Percentiles rank a stretch among this genome's conserved stretches.
Evolutionary conservation across 768 basidiomycete species (phyloP).

Genomic region (Leccinum obscurum): DNA sequence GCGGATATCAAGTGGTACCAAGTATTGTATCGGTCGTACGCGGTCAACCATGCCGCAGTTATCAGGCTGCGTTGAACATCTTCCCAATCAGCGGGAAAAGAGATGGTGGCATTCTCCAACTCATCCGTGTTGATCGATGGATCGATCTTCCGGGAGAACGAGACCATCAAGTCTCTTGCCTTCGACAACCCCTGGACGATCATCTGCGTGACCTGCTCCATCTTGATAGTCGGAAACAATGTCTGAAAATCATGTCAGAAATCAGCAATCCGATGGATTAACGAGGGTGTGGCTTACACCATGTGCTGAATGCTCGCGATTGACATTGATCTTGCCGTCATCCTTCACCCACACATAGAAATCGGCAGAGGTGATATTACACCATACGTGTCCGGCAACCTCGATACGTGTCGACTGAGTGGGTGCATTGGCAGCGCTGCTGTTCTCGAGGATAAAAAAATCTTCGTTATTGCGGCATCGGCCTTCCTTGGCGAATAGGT

Average conservation of each 20-base stretch:
- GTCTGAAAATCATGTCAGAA: not conserved
- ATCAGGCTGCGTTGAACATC: not conserved
- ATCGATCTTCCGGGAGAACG: not conserved
- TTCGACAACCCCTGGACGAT: not conserved
- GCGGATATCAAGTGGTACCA: constrained; percentile 1
- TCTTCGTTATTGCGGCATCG: not conserved
- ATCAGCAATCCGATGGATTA: not conserved
- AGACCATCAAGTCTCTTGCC: not conserved
- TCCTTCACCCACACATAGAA: not conserved
- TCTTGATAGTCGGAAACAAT: not conserved
- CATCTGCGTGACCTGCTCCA: not conserved
- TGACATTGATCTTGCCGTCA: not conserved
- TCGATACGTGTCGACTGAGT: not conserved
- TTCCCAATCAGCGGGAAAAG: not conserved
- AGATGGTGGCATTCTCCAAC: not conserved
- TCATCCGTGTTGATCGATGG: not conserved
- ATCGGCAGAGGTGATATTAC: not conserved
- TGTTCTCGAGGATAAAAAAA: not conserved
- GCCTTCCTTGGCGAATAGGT: not conserved
- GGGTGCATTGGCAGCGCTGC: not conserved
- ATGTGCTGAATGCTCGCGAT: not conserved
- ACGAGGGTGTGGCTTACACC: not conserved
- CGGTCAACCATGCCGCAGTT: not conserved
- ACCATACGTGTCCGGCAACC: not conserved
- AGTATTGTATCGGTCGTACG: not conserved